phyloP scores from a whole-genome alignment of 179 eudicot species.

The Silene vulgaris region DNA sequence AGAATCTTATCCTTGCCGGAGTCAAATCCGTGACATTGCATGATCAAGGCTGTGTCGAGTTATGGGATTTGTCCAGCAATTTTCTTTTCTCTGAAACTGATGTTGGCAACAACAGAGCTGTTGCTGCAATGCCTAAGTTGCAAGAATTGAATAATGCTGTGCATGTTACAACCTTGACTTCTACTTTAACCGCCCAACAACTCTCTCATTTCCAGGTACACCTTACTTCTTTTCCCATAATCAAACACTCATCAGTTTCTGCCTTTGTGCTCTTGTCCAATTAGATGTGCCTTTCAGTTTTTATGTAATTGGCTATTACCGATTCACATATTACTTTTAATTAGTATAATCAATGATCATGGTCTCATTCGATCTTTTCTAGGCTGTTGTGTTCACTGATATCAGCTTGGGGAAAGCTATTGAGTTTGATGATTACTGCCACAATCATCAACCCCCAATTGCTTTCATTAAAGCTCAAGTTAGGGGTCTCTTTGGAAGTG shows the following conservation, averaged over 20 bases:
- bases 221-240: neutral
- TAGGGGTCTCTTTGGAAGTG: conserved; percentile 66
- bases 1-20: conserved; percentile 70
- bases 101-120: conserved; percentile 56
- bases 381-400: conserved; percentile 84
- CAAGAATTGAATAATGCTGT: conserved; percentile 62
- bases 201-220: conserved; percentile 56
- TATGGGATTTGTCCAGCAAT: conserved; percentile 64
- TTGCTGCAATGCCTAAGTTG: conserved; percentile 47
- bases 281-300: neutral
- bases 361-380: conserved; percentile 19
- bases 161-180: conserved; percentile 38
- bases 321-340: too few species aligned
- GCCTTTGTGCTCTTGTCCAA: neutral
- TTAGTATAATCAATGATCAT: too few species aligned
- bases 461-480: conserved; percentile 77
- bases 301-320: too few species aligned
- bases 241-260: neutral
- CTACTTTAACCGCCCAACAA: conserved; percentile 40
- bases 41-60: conserved; percentile 48
- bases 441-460: conserved; percentile 69
- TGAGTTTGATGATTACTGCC: conserved; percentile 62
- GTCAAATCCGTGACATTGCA: conserved; percentile 69
- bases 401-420: conserved; percentile 49
- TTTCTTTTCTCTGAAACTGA: conserved; percentile 52